Conservation (phyloP, 169 alveolate genomes). For the Cryptosporidium sp. region DNA sequence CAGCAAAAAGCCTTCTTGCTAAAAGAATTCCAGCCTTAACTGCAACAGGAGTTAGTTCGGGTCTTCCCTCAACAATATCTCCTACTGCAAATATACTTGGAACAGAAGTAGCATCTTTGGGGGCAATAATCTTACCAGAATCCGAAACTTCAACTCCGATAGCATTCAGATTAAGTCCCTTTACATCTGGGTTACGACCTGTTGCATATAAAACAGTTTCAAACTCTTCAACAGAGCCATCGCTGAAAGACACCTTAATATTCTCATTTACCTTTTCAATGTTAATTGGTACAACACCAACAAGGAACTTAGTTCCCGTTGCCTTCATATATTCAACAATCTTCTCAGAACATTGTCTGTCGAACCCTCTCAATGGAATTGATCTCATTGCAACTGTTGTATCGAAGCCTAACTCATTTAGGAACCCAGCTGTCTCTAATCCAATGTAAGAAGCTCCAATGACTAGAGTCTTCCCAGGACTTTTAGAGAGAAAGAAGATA, state of each 20-base stretch:
- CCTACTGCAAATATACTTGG: slow-evolving; percentile 94
- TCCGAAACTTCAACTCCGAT: slow-evolving; percentile 86
- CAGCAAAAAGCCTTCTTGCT: slow-evolving; percentile 93
- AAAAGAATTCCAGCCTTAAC: slow-evolving; percentile 95
- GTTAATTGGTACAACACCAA: slow-evolving; percentile 88
- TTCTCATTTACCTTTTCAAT: slow-evolving; percentile 86
- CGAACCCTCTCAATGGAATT: slow-evolving; percentile 96
- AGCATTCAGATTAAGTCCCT: slow-evolving; percentile 82
- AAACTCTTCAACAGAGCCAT: slow-evolving; percentile 85
- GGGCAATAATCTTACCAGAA: slow-evolving; percentile 88
- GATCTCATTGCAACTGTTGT: slow-evolving; percentile 90
- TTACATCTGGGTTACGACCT: slow-evolving; percentile 94
- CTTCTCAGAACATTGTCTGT: slow-evolving; percentile 92
- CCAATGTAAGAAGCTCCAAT: slow-evolving; percentile 98
- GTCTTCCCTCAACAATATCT: slow-evolving; percentile 93
- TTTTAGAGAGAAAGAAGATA: slow-evolving; percentile 88
- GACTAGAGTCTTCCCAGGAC: slow-evolving; percentile 95
- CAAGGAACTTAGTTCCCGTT: slow-evolving; percentile 90
- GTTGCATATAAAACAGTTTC: slow-evolving; percentile 97
- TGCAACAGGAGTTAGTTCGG: slow-evolving; percentile 98
- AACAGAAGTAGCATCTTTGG: slow-evolving; percentile 91
- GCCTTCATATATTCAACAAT: slow-evolving; percentile 90
- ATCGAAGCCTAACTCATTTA: slow-evolving; percentile 93
- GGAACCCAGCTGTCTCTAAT: slow-evolving; percentile 98
- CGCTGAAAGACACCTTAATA: slow-evolving; percentile 83